Conservation (phyloP, 768 basidiomycete genomes). For the Lactarius hengduanensis region DNA sequence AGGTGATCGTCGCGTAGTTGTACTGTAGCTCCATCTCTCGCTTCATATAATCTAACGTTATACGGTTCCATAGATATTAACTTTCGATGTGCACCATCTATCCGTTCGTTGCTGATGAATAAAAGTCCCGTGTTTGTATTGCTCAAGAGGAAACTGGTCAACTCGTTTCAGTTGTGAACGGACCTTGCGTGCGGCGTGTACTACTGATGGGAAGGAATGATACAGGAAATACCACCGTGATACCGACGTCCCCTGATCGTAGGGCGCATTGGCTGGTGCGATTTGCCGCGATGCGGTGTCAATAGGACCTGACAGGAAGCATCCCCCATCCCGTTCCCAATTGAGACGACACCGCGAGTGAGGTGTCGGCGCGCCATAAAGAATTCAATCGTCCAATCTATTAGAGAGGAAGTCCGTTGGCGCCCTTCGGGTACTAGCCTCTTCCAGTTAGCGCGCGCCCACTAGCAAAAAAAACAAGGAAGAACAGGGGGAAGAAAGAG, state of each 20-base stretch:
- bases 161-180: background rate
- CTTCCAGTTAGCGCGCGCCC: constrained; percentile 2
- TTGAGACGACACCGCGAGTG: background rate
- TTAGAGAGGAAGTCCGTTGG: background rate
- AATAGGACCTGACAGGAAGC: background rate
- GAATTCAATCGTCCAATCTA: background rate
- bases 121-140: background rate
- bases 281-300: background rate
- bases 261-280: background rate
- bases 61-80: background rate
- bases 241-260: constrained; percentile 1
- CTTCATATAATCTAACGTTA: background rate
- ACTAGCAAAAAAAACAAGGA: background rate
- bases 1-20: background rate
- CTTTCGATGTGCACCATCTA: background rate
- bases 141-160: background rate
- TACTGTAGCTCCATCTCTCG: background rate
- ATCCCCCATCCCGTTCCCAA: background rate
- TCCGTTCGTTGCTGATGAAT: background rate
- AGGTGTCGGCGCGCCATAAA: background rate
- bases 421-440: background rate
- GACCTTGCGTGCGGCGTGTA: background rate
- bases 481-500: background rate
- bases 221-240: background rate
- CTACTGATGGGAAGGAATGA: background rate